Conservation (phyloP, 2,329 filamentous ascomycete species). For the Fusarium penzigii region DNA sequence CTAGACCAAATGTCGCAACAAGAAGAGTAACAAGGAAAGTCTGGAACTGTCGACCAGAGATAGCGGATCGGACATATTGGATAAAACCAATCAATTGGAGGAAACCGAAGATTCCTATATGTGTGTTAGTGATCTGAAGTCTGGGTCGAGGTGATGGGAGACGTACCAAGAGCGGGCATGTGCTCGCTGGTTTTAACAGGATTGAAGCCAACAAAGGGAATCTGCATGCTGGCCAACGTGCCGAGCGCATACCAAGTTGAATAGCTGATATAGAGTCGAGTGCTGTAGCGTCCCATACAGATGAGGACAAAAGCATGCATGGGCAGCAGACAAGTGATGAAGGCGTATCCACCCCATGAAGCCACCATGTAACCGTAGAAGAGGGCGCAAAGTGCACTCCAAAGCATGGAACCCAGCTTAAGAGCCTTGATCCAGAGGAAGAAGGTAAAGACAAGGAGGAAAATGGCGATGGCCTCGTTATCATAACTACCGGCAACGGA, state of each 20-base stretch:
- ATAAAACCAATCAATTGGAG: slow-evolving; percentile 92
- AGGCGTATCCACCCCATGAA: slow-evolving; percentile 98
- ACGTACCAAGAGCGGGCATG: slow-evolving; percentile 86
- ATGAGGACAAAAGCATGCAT: slow-evolving; percentile 92
- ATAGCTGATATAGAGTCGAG: slow-evolving; percentile 92
- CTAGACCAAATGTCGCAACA: slow-evolving; percentile 71
- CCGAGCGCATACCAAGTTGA: slow-evolving; percentile 97
- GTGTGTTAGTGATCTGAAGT: slow-evolving; percentile 7
- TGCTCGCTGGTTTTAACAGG: slow-evolving; percentile 97
- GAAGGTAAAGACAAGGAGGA: slow-evolving; percentile 97
- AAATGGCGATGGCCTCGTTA: slow-evolving; percentile 99
- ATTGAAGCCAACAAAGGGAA: slow-evolving; percentile 97
- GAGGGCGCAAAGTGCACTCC: slow-evolving; percentile 89
- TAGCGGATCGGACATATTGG: slow-evolving; percentile 83
- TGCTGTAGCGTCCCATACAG: slow-evolving; percentile 95
- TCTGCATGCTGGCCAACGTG: slow-evolving; percentile 97
- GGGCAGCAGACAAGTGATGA: slow-evolving; percentile 96
- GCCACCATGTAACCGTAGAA: slow-evolving; percentile 99
- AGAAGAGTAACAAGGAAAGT: slow-evolving; percentile 80
- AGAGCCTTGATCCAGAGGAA: slow-evolving; percentile 99
- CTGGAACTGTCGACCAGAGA: slow-evolving; percentile 92
- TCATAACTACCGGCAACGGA: slow-evolving; percentile 98
- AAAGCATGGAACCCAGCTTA: slow-evolving; percentile 94
- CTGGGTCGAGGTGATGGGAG: not conserved
- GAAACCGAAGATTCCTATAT: slow-evolving; percentile 85